Evolutionary conservation across 2,329 filamentous ascomycete genomes (phyloP).

Genomic region (Metarhizium sp.): DNA sequence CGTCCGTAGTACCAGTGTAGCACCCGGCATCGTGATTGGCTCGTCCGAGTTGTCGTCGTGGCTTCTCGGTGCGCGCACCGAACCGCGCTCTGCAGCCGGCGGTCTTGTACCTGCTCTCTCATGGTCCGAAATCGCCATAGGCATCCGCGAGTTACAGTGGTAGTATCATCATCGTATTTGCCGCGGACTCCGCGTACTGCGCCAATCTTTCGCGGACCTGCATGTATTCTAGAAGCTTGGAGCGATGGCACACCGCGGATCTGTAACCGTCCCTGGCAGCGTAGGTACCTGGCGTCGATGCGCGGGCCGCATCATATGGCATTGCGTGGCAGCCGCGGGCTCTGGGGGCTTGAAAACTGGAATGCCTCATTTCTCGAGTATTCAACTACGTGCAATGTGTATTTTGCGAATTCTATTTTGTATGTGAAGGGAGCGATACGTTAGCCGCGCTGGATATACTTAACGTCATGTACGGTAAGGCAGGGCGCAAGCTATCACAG

Average conservation of each 20-base stretch:
- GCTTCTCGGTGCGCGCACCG: not conserved
- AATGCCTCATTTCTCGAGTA: not conserved
- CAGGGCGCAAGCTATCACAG: too few species aligned
- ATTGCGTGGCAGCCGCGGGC: not conserved
- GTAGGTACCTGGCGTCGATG: not conserved
- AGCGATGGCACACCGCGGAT: not conserved
- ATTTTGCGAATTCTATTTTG: not conserved
- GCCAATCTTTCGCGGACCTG: not conserved
- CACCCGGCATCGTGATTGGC: not conserved
- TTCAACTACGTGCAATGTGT: not conserved
- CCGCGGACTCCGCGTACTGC: not conserved
- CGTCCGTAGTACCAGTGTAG: too few species aligned
- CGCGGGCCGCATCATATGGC: not conserved
- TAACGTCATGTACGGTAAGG: too few species aligned
- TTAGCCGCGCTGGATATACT: not conserved
- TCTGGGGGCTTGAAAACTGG: not conserved
- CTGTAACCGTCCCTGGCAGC: too few species aligned
- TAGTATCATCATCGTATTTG: not conserved
- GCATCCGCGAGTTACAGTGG: too few species aligned
- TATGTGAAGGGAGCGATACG: not conserved
- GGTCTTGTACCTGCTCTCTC: too few species aligned
- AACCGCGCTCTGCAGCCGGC: not conserved
- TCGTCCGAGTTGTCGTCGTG: too few species aligned
- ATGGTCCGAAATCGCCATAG: too few species aligned
- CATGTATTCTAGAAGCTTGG: not conserved